Evolutionary conservation across 257 asterid species (phyloP).

Genomic region (Solanum microdontum): DNA sequence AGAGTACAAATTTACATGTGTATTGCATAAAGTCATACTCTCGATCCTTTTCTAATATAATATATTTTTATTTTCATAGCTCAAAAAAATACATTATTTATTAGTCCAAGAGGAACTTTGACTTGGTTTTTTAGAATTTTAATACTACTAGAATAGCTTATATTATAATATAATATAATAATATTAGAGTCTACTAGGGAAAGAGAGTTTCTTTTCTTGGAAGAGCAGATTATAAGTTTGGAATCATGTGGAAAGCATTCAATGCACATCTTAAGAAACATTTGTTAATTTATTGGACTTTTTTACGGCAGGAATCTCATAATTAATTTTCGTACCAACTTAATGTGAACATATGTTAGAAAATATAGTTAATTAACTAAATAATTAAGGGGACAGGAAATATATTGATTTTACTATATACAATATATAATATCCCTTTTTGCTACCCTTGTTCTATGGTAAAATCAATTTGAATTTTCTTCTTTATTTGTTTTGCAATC

Average conservation of each 20-base stretch:
- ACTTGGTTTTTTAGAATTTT: background rate
- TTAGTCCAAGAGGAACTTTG: background rate
- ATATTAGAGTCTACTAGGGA: slow-evolving; percentile 22
- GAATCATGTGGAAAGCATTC: slow-evolving; percentile 88
- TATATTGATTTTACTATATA: too few relatives aligned
- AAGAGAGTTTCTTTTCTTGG: slow-evolving; percentile 52
- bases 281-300: too few relatives aligned
- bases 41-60: background rate
- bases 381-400: background rate
- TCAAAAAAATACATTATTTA: background rate
- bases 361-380: background rate
- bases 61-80: background rate
- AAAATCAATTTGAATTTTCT: background rate
- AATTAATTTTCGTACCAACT: background rate
- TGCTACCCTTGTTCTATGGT: background rate
- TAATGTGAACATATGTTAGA: background rate
- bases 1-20: background rate
- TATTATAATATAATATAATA: background rate
- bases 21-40: background rate
- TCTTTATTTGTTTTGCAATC: background rate
- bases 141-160: background rate
- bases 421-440: background rate
- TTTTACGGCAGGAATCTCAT: background rate
- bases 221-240: slow-evolving; percentile 64
- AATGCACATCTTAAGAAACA: slow-evolving; percentile 32